Evolutionary conservation across 257 asterid species (phyloP).

Genomic region (Ehretia macrophylla): DNA sequence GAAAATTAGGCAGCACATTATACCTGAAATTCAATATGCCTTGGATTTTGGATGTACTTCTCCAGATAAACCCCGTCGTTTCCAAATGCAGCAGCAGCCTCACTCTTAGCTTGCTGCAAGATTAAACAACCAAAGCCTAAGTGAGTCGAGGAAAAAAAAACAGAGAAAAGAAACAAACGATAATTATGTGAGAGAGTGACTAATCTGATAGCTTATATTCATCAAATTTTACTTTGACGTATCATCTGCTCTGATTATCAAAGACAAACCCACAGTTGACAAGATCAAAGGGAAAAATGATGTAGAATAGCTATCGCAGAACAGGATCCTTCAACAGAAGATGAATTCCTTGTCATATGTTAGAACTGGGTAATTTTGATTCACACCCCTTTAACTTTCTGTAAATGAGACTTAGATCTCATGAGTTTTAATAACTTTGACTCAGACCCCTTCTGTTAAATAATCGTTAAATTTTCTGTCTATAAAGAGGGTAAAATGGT

Average conservation of each 20-base stretch:
- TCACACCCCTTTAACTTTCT: too few relatives aligned
- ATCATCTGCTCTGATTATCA: not conserved
- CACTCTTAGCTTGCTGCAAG: constrained; percentile 63
- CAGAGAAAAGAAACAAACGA: not conserved
- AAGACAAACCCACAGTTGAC: too few relatives aligned
- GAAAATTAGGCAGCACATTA: not conserved
- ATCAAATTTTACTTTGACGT: not conserved
- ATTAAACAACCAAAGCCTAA: constrained; percentile 2
- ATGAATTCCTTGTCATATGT: too few relatives aligned
- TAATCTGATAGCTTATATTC: not conserved
- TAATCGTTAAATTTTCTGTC: too few relatives aligned
- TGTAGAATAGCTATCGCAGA: too few relatives aligned
- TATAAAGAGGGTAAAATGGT: too few relatives aligned
- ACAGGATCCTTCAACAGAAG: too few relatives aligned
- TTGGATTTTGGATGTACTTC: constrained; percentile 88
- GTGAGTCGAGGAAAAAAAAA: not conserved
- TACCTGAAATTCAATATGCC: constrained; percentile 84
- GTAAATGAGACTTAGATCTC: too few relatives aligned
- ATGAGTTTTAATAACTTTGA: too few relatives aligned
- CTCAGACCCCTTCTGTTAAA: too few relatives aligned
- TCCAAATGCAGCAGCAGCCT: constrained; percentile 99
- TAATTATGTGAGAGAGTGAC: not conserved
- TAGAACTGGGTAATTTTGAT: too few relatives aligned
- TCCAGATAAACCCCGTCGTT: constrained; percentile 98
- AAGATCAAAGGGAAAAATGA: too few relatives aligned